Percentiles rank a stretch among this genome's conserved stretches.
Evolutionary conservation across 1,139 yeast genomes (phyloP).

Genomic region (Kodamaea sp.): DNA sequence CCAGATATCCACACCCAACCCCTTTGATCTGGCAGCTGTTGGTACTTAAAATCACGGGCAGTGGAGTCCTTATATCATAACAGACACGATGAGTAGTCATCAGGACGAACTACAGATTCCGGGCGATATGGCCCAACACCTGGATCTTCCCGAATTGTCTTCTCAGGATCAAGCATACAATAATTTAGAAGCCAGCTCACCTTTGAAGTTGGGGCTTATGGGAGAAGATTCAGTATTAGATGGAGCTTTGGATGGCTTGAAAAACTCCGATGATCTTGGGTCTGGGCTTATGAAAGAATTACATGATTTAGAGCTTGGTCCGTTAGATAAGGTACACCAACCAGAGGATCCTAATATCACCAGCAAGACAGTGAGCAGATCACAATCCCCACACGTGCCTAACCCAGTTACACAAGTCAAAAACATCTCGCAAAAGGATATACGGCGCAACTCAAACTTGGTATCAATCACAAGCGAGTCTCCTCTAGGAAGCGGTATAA

Average conservation of each 20-base stretch:
- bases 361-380: slow-evolving; percentile 18
- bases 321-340: slow-evolving; percentile 13
- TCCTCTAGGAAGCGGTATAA: slow-evolving; percentile 3
- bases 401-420: background rate
- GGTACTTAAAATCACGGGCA: no score
- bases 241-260: background rate
- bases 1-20: no score
- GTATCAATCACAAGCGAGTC: slow-evolving; percentile 27
- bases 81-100: no score
- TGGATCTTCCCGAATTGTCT: no score
- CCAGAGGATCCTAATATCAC: slow-evolving; percentile 7
- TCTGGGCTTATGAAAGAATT: slow-evolving; percentile 6
- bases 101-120: no score
- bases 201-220: slow-evolving; percentile 1
- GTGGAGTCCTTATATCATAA: no score
- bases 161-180: no score
- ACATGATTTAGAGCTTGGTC: slow-evolving; percentile 14
- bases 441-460: slow-evolving; percentile 15
- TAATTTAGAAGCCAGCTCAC: no score
- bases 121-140: no score
- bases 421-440: slow-evolving; percentile 6
- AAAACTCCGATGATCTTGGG: background rate
- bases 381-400: slow-evolving; percentile 17
- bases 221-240: background rate
- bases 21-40: no score